Evolutionary conservation across 768 basidiomycete species (phyloP).

Genomic region (Hypholoma fasciculare): DNA sequence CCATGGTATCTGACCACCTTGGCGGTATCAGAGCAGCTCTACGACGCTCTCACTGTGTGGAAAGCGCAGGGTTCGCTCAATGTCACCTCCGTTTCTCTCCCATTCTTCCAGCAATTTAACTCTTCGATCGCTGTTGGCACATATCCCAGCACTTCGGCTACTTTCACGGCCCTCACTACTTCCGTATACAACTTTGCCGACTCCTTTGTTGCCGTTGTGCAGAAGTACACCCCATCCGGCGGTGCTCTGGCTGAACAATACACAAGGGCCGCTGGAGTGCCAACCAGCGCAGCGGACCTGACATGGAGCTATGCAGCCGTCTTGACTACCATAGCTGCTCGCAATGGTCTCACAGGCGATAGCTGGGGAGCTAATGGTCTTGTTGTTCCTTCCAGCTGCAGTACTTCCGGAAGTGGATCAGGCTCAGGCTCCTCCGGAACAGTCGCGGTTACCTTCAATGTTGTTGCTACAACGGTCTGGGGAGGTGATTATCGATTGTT

Average conservation of each 20-base stretch:
- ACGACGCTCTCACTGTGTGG: constrained; percentile 72
- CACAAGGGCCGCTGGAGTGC: constrained; percentile 46
- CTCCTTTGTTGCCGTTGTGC: constrained; percentile 55
- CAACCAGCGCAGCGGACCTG: constrained; percentile 61
- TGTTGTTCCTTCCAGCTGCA: constrained; percentile 46
- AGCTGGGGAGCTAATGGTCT: constrained; percentile 71
- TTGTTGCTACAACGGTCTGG: constrained; percentile 55
- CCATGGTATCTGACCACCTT: constrained; percentile 79
- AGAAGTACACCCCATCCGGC: constrained; percentile 60
- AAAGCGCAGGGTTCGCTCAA: constrained; percentile 44
- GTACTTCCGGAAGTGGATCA: constrained; percentile 11
- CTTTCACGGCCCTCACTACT: constrained; percentile 47
- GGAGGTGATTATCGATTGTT: constrained; percentile 46
- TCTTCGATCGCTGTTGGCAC: constrained; percentile 49
- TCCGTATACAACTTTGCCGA: constrained; percentile 63
- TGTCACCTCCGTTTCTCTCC: constrained; percentile 60
- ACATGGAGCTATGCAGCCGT: constrained; percentile 81
- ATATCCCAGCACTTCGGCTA: constrained; percentile 45
- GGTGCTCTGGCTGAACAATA: constrained; percentile 71
- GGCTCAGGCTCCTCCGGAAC: constrained; percentile 19
- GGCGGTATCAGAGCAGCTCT: constrained; percentile 76
- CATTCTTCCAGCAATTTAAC: constrained; percentile 68
- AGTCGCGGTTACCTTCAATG: constrained; percentile 62
- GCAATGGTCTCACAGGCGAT: constrained; percentile 43
- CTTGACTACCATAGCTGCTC: constrained; percentile 57